Evolutionary conservation across 2,329 filamentous ascomycete species (phyloP), one percentile per base, ranked within the genome.

Genomic region (Xylariaceae sp.): DNA sequence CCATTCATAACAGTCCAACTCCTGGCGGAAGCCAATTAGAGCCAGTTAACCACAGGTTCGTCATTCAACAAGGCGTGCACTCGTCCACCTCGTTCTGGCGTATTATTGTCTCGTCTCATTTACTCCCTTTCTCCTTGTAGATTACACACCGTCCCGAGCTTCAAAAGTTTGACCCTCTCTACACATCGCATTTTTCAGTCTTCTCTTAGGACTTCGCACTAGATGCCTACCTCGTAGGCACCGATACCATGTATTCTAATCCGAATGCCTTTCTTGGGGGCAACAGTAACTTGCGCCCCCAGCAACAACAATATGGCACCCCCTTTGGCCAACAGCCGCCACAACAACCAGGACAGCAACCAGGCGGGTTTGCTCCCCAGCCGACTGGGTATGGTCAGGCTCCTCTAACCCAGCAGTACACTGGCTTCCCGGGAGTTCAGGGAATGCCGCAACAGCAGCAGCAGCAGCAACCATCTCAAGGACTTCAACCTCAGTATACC

Each of bases 241-340:
- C 30, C 35, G 31, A 37, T 49, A 48, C 32, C 66, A 96, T 96
- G 90, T 97, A 87, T 69, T 92, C 88, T 51, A 87, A 83, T 62
- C 85, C 87, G 51, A 94, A 85, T 70, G 82, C 85, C 50, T 96
- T 83, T 65, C 68, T 94, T 57, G 88, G 88, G 65, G 84, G 81
- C 67, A 77, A 74, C 63, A 87, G 82, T 60, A 83, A 74, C 70
- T 78, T 83, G 61, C 84, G 81, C 44, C 85, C 84, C 50, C 72
- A 72, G 48, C 79, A 76, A 57, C 78, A 71, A 47, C 70, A 77
- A 52, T 76, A 71, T 67, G 71, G 71, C 51, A 63, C 66, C 58
- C 67, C 71, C 46, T 72, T 75, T 57, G 61, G 62, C 35, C 61
- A 61, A 37, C 62, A 57, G 36, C 67, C 67, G 46, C 68, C 69